Percentiles rank a stretch among this genome's conserved stretches.
Evolutionary conservation across 768 basidiomycete genomes (phyloP).

Genomic region (Boletellus emodensis): DNA sequence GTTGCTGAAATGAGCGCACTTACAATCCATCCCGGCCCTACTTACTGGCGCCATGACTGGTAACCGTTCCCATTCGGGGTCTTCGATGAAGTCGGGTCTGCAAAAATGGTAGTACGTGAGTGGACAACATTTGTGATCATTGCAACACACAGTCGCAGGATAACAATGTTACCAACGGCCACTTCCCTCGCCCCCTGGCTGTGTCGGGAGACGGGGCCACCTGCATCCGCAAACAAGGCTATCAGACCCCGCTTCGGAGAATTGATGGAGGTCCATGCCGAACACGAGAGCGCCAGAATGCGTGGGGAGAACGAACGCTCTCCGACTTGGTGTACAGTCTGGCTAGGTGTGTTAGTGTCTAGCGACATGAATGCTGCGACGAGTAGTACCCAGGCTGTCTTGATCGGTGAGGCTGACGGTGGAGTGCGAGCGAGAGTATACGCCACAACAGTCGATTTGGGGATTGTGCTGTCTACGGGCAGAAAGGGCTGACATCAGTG

Average conservation of each 20-base stretch:
- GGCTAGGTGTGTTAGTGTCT: slow-evolving; percentile 1
- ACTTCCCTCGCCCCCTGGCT: slow-evolving; percentile 35
- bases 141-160: slow-evolving; percentile 49
- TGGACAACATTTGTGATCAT: background rate
- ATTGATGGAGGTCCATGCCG: slow-evolving; percentile 30
- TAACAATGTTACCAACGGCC: slow-evolving; percentile 44
- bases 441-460: slow-evolving; percentile 35
- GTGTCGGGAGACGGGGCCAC: slow-evolving; percentile 37
- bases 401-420: slow-evolving; percentile 18
- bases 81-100: slow-evolving; percentile 53
- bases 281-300: slow-evolving; percentile 45
- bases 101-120: background rate
- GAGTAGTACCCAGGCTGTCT: slow-evolving; percentile 39
- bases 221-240: slow-evolving; percentile 45
- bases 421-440: slow-evolving; percentile 34
- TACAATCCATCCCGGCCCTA: slow-evolving; percentile 49
- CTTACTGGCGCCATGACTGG: slow-evolving; percentile 42
- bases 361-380: background rate
- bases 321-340: slow-evolving; percentile 25
- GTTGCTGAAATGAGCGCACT: slow-evolving; percentile 16
- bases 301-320: slow-evolving; percentile 42
- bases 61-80: slow-evolving; percentile 47
- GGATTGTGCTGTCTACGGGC: slow-evolving; percentile 33
- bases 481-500: slow-evolving; percentile 24
- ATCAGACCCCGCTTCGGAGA: slow-evolving; percentile 36